phyloP scores from a whole-genome alignment of 106 monocot species.

The Phalaenopsis aphrodite region DNA sequence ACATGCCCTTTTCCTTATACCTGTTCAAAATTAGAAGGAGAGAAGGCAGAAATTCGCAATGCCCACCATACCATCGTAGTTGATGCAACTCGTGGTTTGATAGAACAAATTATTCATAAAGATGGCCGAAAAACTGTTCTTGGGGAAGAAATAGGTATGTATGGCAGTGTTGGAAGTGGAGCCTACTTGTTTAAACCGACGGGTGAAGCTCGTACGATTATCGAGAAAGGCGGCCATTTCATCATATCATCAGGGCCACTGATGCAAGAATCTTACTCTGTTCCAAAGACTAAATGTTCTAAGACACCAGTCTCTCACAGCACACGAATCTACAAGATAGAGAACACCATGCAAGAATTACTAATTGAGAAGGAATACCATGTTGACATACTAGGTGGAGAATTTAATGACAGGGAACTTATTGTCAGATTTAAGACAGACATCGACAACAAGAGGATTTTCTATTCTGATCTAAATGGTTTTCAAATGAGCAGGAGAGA shows the following conservation, averaged over 20 bases:
- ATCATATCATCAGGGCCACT: constrained; percentile 65
- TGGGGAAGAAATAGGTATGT: constrained; percentile 83
- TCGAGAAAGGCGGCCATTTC: constrained; percentile 47
- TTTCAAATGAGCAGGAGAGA: constrained; percentile 93
- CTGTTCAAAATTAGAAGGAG: constrained; percentile 60
- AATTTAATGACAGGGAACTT: constrained; percentile 80
- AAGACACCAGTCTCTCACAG: constrained; percentile 70
- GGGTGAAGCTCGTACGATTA: constrained; percentile 60
- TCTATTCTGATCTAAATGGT: constrained; percentile 91
- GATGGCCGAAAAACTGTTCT: constrained; percentile 43
- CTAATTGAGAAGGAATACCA: constrained; percentile 95
- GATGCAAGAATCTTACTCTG: constrained; percentile 65
- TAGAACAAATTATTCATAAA: constrained; percentile 36
- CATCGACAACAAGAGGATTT: constrained; percentile 63
- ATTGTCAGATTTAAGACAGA: constrained; percentile 84
- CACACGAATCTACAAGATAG: constrained; percentile 63
- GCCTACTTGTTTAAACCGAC: constrained; percentile 91
- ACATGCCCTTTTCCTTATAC: constrained; percentile 65
- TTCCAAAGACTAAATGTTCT: constrained; percentile 60
- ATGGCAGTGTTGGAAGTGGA: constrained; percentile 69
- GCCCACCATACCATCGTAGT: constrained; percentile 43
- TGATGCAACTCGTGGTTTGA: constrained; percentile 64
- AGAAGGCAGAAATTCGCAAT: constrained; percentile 48
- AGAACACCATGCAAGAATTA: constrained; percentile 65
- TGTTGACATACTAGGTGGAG: constrained; percentile 62